phyloP scores from a whole-genome alignment of 2,329 filamentous ascomycete species.

The Sclerotinia glacialis region DNA sequence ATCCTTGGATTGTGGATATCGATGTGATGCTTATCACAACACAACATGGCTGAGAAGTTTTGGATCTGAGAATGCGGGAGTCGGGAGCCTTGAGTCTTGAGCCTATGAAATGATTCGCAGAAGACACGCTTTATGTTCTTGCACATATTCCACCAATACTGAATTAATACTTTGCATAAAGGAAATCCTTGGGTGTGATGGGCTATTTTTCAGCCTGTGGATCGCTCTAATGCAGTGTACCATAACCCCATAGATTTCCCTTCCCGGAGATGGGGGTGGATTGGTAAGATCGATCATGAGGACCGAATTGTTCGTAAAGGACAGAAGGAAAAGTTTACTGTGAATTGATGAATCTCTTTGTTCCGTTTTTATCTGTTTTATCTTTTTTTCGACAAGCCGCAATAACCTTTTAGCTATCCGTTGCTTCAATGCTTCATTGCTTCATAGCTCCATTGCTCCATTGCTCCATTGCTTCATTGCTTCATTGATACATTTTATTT shows the following conservation, averaged over 20 bases:
- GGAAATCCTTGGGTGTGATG: background rate
- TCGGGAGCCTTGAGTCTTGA: no score
- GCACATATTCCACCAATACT: background rate
- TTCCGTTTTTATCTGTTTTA: background rate
- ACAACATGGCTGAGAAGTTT: background rate
- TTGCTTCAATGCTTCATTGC: no score
- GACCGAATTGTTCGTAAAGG: background rate
- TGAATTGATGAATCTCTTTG: background rate
- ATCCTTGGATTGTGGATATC: conserved; percentile 7
- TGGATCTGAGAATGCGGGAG: background rate
- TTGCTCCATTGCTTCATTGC: background rate
- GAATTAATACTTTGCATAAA: background rate
- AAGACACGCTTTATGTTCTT: conserved; percentile 8
- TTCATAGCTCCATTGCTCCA: background rate
- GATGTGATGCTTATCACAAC: conserved; percentile 1
- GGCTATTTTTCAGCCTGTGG: background rate
- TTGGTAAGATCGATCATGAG: background rate
- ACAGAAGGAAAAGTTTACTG: background rate
- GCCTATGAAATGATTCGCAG: background rate
- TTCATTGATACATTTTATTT: background rate
- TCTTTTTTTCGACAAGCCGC: background rate
- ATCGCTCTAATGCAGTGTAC: background rate
- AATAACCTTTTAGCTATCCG: background rate
- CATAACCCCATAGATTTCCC: background rate
- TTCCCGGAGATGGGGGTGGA: background rate